These are phyloP conservation scores for Silene conica DNA, from an alignment of 148 eudicot genomes.

Conservation along the genomic window DNA sequence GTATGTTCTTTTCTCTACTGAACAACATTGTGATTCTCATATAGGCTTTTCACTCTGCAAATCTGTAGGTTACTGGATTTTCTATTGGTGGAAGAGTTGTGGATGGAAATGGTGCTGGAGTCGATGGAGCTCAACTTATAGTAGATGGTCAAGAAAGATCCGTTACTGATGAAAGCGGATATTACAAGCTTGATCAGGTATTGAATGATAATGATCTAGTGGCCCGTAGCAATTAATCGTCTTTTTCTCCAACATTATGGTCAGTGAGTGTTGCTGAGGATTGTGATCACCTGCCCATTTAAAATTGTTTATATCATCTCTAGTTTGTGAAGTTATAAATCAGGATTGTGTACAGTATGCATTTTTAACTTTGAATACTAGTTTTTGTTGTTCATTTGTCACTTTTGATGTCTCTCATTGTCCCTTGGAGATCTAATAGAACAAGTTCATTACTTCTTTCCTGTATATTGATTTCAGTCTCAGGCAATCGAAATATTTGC, in stretches of 20 bases:
- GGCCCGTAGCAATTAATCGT: background rate
- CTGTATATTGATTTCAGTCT: background rate
- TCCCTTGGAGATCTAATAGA: background rate
- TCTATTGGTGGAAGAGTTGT: conserved; percentile 95
- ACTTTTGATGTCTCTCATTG: background rate
- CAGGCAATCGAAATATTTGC: background rate
- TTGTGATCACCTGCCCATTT: background rate
- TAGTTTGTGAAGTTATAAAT: background rate
- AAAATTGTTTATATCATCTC: conserved; percentile 3
- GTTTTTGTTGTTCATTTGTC: background rate
- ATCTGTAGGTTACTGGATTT: conserved; percentile 88
- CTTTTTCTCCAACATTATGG: background rate
- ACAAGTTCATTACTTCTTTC: background rate
- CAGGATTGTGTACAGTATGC: background rate
- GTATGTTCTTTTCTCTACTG: background rate
- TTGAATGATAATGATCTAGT: background rate
- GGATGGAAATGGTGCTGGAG: conserved; percentile 83
- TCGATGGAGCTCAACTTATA: conserved; percentile 64
- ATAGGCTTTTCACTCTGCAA: background rate
- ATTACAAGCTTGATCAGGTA: conserved; percentile 99
- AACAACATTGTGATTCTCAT: conserved; percentile 3
- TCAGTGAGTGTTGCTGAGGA: background rate
- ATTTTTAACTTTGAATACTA: background rate
- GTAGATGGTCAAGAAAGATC: conserved; percentile 89
- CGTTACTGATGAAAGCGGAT: conserved; percentile 77